Percentiles rank a stretch among this genome's conserved stretches.
Conservation (phyloP, 495 filamentous ascomycete genomes). For the Lichenothelia convexa region DNA sequence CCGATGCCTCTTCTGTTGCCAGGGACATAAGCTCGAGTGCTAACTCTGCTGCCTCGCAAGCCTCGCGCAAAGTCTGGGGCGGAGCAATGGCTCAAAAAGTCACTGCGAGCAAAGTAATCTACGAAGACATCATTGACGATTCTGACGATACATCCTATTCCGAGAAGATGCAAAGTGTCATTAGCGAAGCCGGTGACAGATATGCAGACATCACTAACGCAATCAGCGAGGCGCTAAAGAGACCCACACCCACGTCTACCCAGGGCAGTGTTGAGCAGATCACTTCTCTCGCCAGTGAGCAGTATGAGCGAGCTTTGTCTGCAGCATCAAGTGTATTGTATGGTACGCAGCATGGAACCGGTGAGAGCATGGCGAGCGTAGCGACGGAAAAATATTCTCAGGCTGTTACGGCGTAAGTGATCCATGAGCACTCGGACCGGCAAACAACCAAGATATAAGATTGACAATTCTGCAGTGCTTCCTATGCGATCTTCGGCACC, state of each 20-base stretch:
- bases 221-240: conserved; percentile 33
- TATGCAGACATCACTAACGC: conserved; percentile 34
- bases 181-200: conserved; percentile 29
- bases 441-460: too few relatives aligned
- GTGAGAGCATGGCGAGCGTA: conserved; percentile 30
- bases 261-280: conserved; percentile 27
- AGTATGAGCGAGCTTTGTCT: conserved; percentile 35
- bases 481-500: conserved; percentile 43
- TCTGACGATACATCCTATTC: conserved; percentile 30
- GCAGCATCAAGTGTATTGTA: conserved; percentile 41
- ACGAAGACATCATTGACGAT: conserved; percentile 34
- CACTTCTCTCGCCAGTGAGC: conserved; percentile 32
- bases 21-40: conserved; percentile 2
- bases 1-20: not conserved
- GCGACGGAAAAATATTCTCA: conserved; percentile 38
- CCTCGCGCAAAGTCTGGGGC: conserved; percentile 30
- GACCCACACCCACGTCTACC: conserved; percentile 17
- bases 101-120: conserved; percentile 28
- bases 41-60: conserved; percentile 5
- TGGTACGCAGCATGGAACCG: conserved; percentile 33
- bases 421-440: too few relatives aligned
- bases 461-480: conserved; percentile 29
- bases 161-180: conserved; percentile 32
- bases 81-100: conserved; percentile 37
- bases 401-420: conserved; percentile 42